A percentile compares a stretch with the other conserved stretches of the same genome.
Evolutionary conservation across 768 basidiomycete species (phyloP).

Genomic region (Hericium rajendrae): DNA sequence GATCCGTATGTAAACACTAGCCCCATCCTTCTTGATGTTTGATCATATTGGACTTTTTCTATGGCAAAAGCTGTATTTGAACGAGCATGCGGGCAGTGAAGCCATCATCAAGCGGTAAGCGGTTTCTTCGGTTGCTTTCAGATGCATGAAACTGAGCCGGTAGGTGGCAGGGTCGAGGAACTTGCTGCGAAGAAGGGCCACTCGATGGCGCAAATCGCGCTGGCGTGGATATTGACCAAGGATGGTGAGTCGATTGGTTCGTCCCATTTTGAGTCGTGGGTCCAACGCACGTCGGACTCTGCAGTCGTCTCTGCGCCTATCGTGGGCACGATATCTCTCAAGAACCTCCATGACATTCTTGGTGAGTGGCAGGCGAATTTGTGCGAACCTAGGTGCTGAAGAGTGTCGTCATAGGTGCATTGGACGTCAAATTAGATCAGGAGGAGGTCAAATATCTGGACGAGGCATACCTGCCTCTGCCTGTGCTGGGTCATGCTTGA

Average conservation of each 20-base stretch:
- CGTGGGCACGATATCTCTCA: neutral
- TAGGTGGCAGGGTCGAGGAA: constrained; percentile 23
- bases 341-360: neutral
- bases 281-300: neutral
- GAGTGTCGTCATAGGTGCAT: no score
- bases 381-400: no score
- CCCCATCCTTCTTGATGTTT: no score
- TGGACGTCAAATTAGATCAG: no score
- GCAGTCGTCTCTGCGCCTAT: neutral
- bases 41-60: no score
- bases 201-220: constrained; percentile 33
- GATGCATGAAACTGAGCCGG: neutral
- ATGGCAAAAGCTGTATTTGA: neutral
- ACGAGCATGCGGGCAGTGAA: neutral
- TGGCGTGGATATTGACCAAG: constrained; percentile 27
- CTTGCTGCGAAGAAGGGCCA: constrained; percentile 30
- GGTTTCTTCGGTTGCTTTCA: neutral
- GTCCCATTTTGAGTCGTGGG: neutral
- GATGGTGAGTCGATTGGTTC: neutral
- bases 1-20: no score
- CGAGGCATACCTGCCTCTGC: no score
- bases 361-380: neutral
- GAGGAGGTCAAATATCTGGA: no score
- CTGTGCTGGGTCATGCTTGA: no score
- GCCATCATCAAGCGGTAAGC: neutral